Evolutionary conservation across 192 early-diverging fungal genomes (phyloP).

Genomic region (Gigaspora rosea): DNA sequence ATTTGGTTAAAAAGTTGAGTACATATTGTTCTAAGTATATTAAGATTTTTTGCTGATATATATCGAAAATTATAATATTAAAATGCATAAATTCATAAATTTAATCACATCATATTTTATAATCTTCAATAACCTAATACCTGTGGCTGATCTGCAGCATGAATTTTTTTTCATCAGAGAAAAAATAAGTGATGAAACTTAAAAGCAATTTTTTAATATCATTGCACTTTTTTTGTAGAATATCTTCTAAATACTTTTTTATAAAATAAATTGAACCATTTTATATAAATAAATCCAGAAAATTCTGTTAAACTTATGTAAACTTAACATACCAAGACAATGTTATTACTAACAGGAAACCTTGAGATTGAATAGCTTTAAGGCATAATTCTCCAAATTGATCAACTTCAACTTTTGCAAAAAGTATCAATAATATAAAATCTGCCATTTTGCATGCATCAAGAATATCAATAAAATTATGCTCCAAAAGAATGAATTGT

Average conservation of each 20-base stretch:
- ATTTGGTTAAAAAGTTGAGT: conserved; percentile 75
- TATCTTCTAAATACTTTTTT: conserved; percentile 62
- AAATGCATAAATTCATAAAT: background rate
- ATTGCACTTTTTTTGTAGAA: conserved; percentile 63
- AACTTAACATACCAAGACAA: too few species aligned
- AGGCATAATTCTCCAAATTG: too few species aligned
- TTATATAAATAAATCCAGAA: too few species aligned
- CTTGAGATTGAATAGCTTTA: too few species aligned
- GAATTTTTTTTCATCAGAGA: conserved; percentile 81
- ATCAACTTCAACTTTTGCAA: too few species aligned
- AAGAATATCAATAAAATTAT: conserved; percentile 81
- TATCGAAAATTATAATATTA: background rate
- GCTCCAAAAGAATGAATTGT: conserved; percentile 75
- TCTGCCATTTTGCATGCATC: too few species aligned
- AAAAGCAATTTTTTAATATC: conserved; percentile 84
- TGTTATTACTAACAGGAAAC: too few species aligned
- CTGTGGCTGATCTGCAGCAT: conserved; percentile 55
- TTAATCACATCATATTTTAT: too few species aligned
- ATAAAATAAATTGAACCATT: background rate
- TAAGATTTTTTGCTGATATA: conserved; percentile 52
- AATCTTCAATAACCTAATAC: conserved; percentile 30
- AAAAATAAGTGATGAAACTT: conserved; percentile 84
- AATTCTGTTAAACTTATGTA: too few species aligned
- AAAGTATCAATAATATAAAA: conserved; percentile 96
- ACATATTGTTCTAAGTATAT: conserved; percentile 75